A percentile compares a stretch with the other conserved stretches of the same genome.
Conservation (phyloP, 202 grass and related monocot genomes). For the Musa balbisiana region DNA sequence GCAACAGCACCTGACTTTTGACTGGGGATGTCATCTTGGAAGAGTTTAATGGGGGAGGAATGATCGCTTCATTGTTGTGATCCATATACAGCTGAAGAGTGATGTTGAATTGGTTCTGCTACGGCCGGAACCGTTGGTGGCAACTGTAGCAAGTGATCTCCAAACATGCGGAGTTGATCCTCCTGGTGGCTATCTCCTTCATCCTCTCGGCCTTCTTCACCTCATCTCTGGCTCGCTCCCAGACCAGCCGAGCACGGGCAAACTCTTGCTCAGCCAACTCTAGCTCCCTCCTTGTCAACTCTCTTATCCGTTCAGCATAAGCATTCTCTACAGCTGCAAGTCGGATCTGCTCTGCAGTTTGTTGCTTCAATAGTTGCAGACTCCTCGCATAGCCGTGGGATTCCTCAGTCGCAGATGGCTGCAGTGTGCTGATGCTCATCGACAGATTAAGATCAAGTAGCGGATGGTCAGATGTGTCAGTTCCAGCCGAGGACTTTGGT, state of each 20-base stretch:
- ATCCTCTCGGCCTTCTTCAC: conserved; percentile 83
- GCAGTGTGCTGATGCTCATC: conserved; percentile 31
- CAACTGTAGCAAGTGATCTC: conserved; percentile 82
- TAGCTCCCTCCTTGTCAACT: conserved; percentile 62
- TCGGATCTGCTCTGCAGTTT: conserved; percentile 55
- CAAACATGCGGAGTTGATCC: conserved; percentile 39
- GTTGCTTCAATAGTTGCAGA: conserved; percentile 37
- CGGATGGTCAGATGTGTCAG: conserved; percentile 17
- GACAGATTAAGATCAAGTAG: conserved; percentile 61
- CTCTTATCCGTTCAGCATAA: conserved; percentile 65
- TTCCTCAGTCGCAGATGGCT: conserved; percentile 20
- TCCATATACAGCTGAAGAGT: neutral
- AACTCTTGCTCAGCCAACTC: conserved; percentile 74
- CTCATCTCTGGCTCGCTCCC: conserved; percentile 76
- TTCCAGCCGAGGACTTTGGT: neutral
- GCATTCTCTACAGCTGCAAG: conserved; percentile 60
- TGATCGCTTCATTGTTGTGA: neutral
- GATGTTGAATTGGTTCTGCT: neutral
- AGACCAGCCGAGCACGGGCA: conserved; percentile 57
- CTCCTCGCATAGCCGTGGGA: conserved; percentile 17
- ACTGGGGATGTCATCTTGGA: neutral
- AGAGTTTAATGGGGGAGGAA: neutral
- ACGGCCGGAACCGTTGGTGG: conserved; percentile 50
- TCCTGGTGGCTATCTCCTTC: conserved; percentile 64
- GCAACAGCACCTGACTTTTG: neutral